A percentile compares a stretch with the other conserved stretches of the same genome.
These are phyloP conservation scores for Cercospora sp. DNA, from an alignment of 2,329 filamentous ascomycete species.

Conservation along the genomic window DNA sequence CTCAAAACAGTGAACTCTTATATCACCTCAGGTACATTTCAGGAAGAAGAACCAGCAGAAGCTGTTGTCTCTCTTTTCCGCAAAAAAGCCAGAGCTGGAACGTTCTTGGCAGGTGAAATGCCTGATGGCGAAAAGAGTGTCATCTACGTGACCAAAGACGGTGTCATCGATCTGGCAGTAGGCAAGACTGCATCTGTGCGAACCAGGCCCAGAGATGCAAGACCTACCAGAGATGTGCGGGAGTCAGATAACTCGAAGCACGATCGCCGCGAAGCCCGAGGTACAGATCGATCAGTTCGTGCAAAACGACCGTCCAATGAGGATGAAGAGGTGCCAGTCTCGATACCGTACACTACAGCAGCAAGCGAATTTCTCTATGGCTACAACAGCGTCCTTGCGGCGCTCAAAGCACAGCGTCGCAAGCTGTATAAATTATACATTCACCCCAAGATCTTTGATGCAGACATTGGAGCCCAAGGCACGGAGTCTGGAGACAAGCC, in stretches of 20 bases:
- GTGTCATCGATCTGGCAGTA: conserved; percentile 18
- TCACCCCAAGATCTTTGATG: conserved; percentile 32
- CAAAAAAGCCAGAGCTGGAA: conserved; percentile 23
- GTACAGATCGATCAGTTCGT: neutral
- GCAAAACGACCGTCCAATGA: conserved; percentile 4
- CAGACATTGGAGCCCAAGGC: conserved; percentile 11
- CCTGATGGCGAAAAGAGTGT: conserved; percentile 18
- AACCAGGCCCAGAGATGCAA: neutral
- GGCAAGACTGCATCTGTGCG: neutral
- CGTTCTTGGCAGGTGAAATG: conserved; percentile 18
- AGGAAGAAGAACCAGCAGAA: conserved; percentile 22
- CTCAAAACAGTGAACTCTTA: conserved; percentile 21
- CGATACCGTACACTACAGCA: conserved; percentile 73
- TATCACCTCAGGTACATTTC: conserved; percentile 22
- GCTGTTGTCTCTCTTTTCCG: conserved; percentile 23
- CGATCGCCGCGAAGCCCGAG: neutral
- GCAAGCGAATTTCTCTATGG: conserved; percentile 93
- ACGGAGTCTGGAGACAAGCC: conserved; percentile 21
- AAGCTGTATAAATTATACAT: conserved; percentile 84
- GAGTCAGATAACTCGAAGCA: neutral
- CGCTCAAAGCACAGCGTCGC: conserved; percentile 67
- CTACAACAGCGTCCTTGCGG: conserved; percentile 74
- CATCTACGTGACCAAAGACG: conserved; percentile 21
- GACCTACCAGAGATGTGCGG: neutral
- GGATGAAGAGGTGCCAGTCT: conserved; percentile 40